Conservation (phyloP, 257 asterid species). For the Anisodus acutangulus region DNA sequence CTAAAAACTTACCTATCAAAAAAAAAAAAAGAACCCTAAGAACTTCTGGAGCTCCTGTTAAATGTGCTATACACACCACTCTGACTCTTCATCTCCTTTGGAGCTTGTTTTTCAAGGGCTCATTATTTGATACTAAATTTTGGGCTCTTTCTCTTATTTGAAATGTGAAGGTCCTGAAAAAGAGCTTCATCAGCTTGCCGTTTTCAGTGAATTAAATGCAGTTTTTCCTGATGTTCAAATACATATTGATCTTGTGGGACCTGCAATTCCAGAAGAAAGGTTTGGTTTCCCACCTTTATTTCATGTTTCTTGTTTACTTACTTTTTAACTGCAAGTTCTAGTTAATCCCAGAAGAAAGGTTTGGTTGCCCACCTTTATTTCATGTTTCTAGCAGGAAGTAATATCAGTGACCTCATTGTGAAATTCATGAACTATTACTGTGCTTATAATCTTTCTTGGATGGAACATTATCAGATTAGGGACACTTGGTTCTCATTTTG, state of each 20-base stretch:
- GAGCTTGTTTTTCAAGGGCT: not conserved
- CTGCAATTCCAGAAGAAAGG: conserved; percentile 75
- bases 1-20: not conserved
- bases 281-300: conserved; percentile 33
- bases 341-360: conserved; percentile 49
- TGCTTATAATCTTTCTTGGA: not conserved
- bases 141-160: conserved; percentile 34
- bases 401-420: not conserved
- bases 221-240: conserved; percentile 74
- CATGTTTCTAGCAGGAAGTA: not conserved
- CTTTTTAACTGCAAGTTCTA: not conserved
- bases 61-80: not conserved
- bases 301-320: not conserved
- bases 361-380: conserved; percentile 25
- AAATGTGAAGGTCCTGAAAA: conserved; percentile 77
- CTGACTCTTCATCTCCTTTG: not conserved
- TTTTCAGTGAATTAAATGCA: conserved; percentile 74
- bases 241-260: conserved; percentile 80
- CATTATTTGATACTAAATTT: conserved; percentile 26
- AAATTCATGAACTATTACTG: not conserved
- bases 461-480: not conserved
- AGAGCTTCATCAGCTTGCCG: conserved; percentile 79
- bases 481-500: not conserved
- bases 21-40: too few relatives aligned
- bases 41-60: not conserved